Conservation (phyloP, 441 rosid species). For the Gossypium gossypioides region DNA sequence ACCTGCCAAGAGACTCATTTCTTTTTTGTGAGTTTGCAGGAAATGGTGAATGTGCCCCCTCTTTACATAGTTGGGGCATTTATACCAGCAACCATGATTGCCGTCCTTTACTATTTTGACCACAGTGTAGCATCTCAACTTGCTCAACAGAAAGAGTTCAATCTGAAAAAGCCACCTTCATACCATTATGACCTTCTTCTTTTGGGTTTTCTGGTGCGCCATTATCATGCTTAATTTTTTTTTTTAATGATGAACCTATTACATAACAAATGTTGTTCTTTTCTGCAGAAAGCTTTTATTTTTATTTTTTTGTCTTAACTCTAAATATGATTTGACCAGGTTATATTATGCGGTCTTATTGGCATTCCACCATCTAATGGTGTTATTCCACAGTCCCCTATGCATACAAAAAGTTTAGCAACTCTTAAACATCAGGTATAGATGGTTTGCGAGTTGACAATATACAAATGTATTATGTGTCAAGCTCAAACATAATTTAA, state of each 20-base stretch:
- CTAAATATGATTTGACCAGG: conserved; percentile 28
- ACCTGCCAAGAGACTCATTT: conserved; percentile 16
- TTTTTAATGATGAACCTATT: not conserved
- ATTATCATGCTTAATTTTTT: not conserved
- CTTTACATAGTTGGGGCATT: conserved; percentile 66
- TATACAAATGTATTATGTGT: not conserved
- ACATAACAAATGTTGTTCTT: not conserved
- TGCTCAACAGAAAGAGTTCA: conserved; percentile 69
- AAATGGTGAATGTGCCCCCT: conserved; percentile 62
- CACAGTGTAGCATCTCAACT: conserved; percentile 82
- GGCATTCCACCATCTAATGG: conserved; percentile 83
- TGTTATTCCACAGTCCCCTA: conserved; percentile 76
- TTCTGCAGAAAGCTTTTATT: not conserved
- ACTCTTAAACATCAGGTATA: conserved; percentile 71
- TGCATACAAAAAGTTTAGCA: conserved; percentile 73
- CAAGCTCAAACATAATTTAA: not conserved
- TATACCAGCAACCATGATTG: conserved; percentile 81
- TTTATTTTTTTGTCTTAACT: not conserved
- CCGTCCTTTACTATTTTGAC: conserved; percentile 73
- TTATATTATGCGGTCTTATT: conserved; percentile 60
- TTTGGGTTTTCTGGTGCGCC: conserved; percentile 52
- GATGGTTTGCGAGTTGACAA: not conserved
- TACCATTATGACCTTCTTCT: conserved; percentile 73
- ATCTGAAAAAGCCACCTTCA: conserved; percentile 70
- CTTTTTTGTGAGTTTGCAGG: conserved; percentile 29